phyloP scores from a whole-genome alignment of 2,329 filamentous ascomycete genomes.

The Phaeosphaeria sp. region DNA sequence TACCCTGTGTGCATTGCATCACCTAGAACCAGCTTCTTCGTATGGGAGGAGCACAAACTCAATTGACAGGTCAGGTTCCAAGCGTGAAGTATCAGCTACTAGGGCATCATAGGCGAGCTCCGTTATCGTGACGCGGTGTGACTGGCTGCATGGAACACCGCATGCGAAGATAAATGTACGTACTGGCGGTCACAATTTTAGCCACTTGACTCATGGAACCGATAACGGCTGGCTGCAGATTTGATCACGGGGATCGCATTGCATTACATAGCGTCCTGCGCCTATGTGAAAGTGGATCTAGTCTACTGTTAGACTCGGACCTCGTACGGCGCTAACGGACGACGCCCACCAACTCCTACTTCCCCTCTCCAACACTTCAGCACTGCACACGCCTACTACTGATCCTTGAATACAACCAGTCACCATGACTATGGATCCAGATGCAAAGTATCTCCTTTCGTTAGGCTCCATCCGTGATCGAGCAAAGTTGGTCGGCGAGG shows the following conservation, averaged over 20 bases:
- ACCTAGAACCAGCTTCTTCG: too few relatives aligned
- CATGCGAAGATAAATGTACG: neutral
- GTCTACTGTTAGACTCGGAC: neutral
- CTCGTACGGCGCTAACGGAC: neutral
- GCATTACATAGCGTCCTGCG: too few relatives aligned
- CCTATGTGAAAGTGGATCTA: too few relatives aligned
- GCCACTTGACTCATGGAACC: too few relatives aligned
- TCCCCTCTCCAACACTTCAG: neutral
- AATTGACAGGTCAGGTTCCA: too few relatives aligned
- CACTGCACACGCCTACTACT: neutral
- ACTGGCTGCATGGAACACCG: neutral
- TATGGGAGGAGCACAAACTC: too few relatives aligned
- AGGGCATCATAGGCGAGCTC: neutral
- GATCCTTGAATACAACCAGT: neutral
- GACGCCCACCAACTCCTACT: neutral
- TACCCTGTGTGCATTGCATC: too few relatives aligned
- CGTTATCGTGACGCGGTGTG: neutral
- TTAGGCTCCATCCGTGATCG: slow-evolving; percentile 36
- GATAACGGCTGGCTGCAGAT: too few relatives aligned
- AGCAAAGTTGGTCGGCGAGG: slow-evolving; percentile 32
- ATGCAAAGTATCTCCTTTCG: slow-evolving; percentile 35
- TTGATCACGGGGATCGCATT: too few relatives aligned
- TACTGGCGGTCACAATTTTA: neutral
- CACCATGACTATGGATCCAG: slow-evolving; percentile 25
- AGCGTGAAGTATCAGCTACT: too few relatives aligned